Base-by-base conservation (phyloP, 2,329 filamentous ascomycete genomes). In the Diaporthe citri region DNA sequence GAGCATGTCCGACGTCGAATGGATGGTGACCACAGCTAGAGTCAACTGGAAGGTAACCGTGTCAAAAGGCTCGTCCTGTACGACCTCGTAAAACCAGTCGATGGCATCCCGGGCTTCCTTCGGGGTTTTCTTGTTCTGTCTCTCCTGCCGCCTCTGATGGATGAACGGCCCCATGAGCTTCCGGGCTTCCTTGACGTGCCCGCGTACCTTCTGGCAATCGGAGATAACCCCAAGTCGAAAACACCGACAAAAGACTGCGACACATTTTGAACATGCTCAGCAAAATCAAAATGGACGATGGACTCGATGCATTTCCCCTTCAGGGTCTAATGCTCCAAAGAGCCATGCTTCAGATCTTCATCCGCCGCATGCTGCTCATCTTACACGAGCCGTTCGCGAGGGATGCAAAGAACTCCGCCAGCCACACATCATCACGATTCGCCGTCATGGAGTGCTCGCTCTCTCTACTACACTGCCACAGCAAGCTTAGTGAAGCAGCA, bases 21-120 rank as follows among this genome's bases (percentile, higher is more conserved):
- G 46, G 46, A 51, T 51, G 22, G 46, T 22, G 17, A 51, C 46
- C 22, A 51, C 46, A 51, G 46, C 46, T n/a, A 51, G 7, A n/a
- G 22, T 51, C 22, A 51, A n/a, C 62, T 83, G 57, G 48, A 52
- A 52, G 48, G n/a, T 51, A 52, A 52, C 48, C n/a, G 48, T n/a
- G 22, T 52, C 22, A 52, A 13, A 25, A 52, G 48, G 48, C 46
- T 52, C 48, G n/a, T 52, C 48, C 48, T 52, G 48, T n/a, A 52
- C 48, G 3, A 28, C 48, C n/a, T 52, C 48, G n/a, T 52, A 25
- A 28, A 52, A 52, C n/a, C n/a, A 52, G 22, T 52, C 48, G 12
- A 52, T 52, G 10, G 48, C 48, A 28, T 52, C 48, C n/a, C 48
- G 22, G n/a, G 48, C 48, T 52, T 52, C 48, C 48, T 28, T 52